Percentiles rank a stretch among this genome's conserved stretches.
These are phyloP conservation scores for Arxiozyma heterogenica DNA, from an alignment of 1,139 yeast species.

Conservation along the genomic window DNA sequence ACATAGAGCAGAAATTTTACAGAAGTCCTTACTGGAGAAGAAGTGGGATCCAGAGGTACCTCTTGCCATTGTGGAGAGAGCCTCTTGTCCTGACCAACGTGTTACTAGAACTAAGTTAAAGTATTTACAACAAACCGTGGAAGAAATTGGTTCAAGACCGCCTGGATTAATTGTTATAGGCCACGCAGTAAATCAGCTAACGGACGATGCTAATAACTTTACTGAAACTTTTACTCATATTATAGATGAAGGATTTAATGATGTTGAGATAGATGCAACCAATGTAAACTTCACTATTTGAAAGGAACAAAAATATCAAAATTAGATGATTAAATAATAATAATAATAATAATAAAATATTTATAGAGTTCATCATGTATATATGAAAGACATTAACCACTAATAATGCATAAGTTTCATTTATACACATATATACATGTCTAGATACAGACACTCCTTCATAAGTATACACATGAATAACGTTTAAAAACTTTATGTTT, in stretches of 20 bases:
- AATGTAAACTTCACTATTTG: background rate
- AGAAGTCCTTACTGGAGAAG: constrained; percentile 46
- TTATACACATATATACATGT: too few relatives aligned
- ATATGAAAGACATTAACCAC: background rate
- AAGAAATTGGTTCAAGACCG: constrained; percentile 80
- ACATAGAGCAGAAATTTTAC: constrained; percentile 67
- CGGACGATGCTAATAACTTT: constrained; percentile 23
- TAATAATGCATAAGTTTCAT: background rate
- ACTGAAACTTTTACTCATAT: constrained; percentile 22
- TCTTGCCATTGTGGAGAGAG: constrained; percentile 80
- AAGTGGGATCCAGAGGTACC: constrained; percentile 70
- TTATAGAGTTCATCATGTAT: background rate
- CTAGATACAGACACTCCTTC: too few relatives aligned
- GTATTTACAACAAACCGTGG: constrained; percentile 62
- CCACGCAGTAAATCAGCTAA: constrained; percentile 58
- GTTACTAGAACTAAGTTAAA: constrained; percentile 64
- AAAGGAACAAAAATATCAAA: background rate
- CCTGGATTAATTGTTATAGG: constrained; percentile 89
- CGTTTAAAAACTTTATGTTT: too few relatives aligned
- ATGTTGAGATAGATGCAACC: constrained; percentile 7
- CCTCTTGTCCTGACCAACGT: constrained; percentile 89
- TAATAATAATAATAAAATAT: too few relatives aligned
- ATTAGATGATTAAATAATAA: too few relatives aligned
- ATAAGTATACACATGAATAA: background rate
- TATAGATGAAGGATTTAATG: constrained; percentile 53